Percentiles rank a stretch among this genome's conserved stretches.
These are phyloP conservation scores for Tephrocybe sp. DNA, from an alignment of 768 basidiomycete species.

Conservation along the genomic window DNA sequence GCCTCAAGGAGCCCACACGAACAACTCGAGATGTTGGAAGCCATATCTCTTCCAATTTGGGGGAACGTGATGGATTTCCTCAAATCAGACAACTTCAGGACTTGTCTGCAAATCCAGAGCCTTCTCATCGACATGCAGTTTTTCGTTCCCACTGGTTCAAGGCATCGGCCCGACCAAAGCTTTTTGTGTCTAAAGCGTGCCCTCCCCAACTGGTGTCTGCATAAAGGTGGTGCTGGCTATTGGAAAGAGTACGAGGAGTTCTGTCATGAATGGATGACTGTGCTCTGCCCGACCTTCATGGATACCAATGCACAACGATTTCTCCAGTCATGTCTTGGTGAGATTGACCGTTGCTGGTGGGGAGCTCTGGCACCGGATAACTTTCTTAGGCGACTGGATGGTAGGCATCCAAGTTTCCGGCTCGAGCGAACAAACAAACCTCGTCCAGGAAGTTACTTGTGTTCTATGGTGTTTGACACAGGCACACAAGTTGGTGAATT, in stretches of 20 bases:
- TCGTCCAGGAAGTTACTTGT: background rate
- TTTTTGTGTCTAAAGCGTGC: background rate
- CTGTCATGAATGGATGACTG: background rate
- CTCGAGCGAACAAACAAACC: background rate
- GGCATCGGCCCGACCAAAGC: background rate
- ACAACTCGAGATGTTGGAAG: background rate
- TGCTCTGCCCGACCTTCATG: background rate
- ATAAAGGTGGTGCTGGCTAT: background rate
- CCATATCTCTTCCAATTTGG: background rate
- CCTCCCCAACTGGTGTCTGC: background rate
- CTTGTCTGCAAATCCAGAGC: slow-evolving; percentile 1
- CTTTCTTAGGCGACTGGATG: background rate
- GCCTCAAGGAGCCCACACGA: too few relatives aligned
- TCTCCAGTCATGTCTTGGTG: background rate
- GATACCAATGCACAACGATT: background rate
- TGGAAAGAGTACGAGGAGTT: background rate
- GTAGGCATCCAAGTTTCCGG: background rate
- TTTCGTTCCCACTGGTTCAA: background rate
- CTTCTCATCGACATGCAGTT: background rate
- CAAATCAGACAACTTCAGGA: background rate
- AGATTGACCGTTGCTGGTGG: slow-evolving; percentile 4
- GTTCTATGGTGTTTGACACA: background rate
- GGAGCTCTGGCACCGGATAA: background rate
- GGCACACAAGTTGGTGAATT: slow-evolving; percentile 1
- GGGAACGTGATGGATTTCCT: background rate